These are phyloP conservation scores for Alternaria hordeiaustralica DNA, from an alignment of 2,329 filamentous ascomycete species.

Conservation along the genomic window DNA sequence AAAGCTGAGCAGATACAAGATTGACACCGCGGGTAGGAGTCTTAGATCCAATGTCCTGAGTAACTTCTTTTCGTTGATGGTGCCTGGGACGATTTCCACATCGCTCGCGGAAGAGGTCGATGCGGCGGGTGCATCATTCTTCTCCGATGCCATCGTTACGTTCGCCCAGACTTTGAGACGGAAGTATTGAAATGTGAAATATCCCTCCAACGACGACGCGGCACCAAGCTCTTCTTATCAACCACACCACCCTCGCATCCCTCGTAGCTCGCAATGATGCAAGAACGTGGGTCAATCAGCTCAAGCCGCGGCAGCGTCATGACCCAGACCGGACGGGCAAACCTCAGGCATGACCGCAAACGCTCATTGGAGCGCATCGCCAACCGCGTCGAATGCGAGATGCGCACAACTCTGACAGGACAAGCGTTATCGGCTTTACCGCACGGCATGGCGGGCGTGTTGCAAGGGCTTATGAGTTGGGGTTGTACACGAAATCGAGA, in stretches of 20 bases:
- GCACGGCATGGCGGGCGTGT: neutral
- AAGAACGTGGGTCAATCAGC: conserved; percentile 32
- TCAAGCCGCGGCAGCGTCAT: conserved; percentile 17
- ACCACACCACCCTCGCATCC: neutral
- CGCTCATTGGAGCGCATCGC: conserved; percentile 24
- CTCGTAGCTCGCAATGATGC: conserved; percentile 35
- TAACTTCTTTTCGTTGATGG: conserved; percentile 63
- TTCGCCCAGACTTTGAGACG: neutral
- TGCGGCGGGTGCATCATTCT: conserved; percentile 20
- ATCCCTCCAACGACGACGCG: neutral
- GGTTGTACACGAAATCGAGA: conserved; percentile 37
- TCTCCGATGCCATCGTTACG: conserved; percentile 32
- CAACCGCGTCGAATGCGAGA: conserved; percentile 4
- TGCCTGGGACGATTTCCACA: conserved; percentile 24
- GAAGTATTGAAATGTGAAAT: neutral
- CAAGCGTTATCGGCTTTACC: conserved; percentile 7
- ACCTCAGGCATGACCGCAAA: neutral
- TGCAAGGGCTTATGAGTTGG: conserved; percentile 7
- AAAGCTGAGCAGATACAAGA: conserved; percentile 51
- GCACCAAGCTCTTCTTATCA: conserved; percentile 8
- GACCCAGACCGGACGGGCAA: conserved; percentile 1
- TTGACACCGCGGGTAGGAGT: conserved; percentile 51
- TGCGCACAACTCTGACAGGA: conserved; percentile 2
- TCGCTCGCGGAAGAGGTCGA: conserved; percentile 36
- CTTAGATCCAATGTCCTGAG: conserved; percentile 61